phyloP scores from a whole-genome alignment of 495 filamentous ascomycete species.

The Corynascus novoguineensis region DNA sequence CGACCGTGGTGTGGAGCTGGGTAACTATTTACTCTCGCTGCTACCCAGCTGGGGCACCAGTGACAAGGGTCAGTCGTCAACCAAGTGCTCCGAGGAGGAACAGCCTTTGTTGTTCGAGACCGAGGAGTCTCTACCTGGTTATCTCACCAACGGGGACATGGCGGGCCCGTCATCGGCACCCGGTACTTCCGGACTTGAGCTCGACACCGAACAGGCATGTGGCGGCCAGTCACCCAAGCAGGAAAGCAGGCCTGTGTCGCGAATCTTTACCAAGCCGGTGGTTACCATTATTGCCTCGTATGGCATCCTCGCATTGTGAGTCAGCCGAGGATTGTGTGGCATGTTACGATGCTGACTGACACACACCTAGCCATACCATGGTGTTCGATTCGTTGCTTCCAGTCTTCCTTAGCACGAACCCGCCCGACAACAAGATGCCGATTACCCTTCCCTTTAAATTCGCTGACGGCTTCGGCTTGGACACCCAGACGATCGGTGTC shows the following conservation, averaged over 20 bases:
- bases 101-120: conserved; percentile 46
- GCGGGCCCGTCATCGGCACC: conserved; percentile 18
- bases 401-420: conserved; percentile 76
- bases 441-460: conserved; percentile 74
- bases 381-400: conserved; percentile 92
- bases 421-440: conserved; percentile 37
- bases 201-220: conserved; percentile 17
- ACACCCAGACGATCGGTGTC: conserved; percentile 75
- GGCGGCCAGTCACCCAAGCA: background rate
- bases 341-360: conserved; percentile 5
- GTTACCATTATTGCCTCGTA: conserved; percentile 79
- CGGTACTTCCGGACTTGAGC: background rate
- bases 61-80: conserved; percentile 8
- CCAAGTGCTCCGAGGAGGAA: conserved; percentile 43
- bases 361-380: conserved; percentile 61
- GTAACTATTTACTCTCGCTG: conserved; percentile 61
- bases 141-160: conserved; percentile 57
- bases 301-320: conserved; percentile 93
- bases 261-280: conserved; percentile 71
- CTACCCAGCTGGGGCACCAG: conserved; percentile 26
- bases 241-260: conserved; percentile 22
- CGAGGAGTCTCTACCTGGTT: conserved; percentile 57
- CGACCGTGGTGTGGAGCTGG: conserved; percentile 71
- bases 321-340: conserved; percentile 15
- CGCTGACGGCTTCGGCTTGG: conserved; percentile 74